Evolutionary conservation across 768 basidiomycete genomes (phyloP), one percentile per base, ranked within the genome.

Genomic region (Mycena sanguinolenta): DNA sequence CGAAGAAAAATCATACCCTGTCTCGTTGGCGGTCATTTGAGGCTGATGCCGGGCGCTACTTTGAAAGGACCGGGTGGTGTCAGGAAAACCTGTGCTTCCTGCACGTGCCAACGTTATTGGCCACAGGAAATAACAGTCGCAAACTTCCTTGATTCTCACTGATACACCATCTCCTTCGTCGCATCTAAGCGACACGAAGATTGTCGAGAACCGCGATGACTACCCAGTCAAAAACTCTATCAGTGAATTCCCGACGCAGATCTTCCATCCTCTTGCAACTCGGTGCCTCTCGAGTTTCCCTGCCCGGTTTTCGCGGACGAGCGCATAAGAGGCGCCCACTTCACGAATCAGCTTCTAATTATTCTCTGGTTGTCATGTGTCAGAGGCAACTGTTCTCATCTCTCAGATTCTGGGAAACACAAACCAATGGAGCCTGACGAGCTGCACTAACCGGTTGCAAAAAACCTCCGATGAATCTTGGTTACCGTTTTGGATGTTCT

Each of bases 21-120:
- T 54, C 52, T 67, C 66, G 12, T 67, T 67, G 17, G 59, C 50
- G 2, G 66, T 25, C 65, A 67, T 67, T 28, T 23, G 65, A 53
- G 12, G 36, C 53, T 14, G 28, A 3, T 5, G 13, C 16, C 23
- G 52, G 17, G 60, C 19, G 23, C 32, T 36, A 32, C 5, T 25
- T n/a, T 3, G 25, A 23, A 52, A 9, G 32, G 14, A 36, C 50
- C 14, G 16, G 57, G 27, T 65, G 55, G 44, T 42, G 25, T 8
- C 32, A 49, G 32, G 64, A 65, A n/a, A 55, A 49, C 32, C 25
- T 23, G 55, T 38, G 17, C 21, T 17, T 0, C 19, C 21, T 28
- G 5, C 64, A 58, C 64, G 64, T 58, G 55, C 3, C n/a, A 8
- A 8, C 34, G 34, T 13, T 9, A 28, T 14, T 28, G 30, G 12